phyloP scores from a whole-genome alignment of 495 filamentous ascomycete species.

The Penicillium cosmopolitanum region DNA sequence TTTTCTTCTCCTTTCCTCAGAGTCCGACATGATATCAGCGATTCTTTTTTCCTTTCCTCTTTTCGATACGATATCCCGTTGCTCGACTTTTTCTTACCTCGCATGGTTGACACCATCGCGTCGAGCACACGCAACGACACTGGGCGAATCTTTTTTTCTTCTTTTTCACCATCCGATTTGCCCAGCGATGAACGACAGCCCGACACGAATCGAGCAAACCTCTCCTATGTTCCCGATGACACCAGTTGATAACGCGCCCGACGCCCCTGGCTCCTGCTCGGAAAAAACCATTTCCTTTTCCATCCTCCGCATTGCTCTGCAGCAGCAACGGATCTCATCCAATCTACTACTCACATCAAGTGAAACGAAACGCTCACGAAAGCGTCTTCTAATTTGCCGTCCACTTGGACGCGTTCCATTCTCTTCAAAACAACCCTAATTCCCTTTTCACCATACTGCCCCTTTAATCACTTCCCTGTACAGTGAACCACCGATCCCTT shows the following conservation, averaged over 20 bases:
- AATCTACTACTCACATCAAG: neutral
- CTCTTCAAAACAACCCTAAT: constrained; percentile 23
- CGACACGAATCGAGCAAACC: neutral
- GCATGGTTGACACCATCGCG: constrained; percentile 3
- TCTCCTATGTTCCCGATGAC: constrained; percentile 21
- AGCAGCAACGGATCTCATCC: neutral
- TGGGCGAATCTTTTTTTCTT: neutral
- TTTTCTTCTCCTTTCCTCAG: constrained; percentile 8
- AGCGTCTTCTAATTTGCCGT: constrained; percentile 5
- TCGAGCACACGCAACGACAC: constrained; percentile 3
- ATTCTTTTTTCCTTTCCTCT: constrained; percentile 16
- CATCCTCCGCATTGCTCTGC: constrained; percentile 1
- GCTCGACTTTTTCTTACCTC: constrained; percentile 10
- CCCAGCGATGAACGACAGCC: constrained; percentile 8
- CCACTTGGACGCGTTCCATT: constrained; percentile 32
- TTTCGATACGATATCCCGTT: constrained; percentile 15
- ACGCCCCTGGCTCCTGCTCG: constrained; percentile 20
- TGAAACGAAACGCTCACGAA: no score
- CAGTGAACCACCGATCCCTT: constrained; percentile 18
- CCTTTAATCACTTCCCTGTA: constrained; percentile 48
- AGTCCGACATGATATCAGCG: constrained; percentile 22
- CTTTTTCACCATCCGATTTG: neutral
- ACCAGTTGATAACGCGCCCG: constrained; percentile 14
- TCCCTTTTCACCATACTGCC: constrained; percentile 34
- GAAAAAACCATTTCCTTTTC: constrained; percentile 9